Evolutionary conservation across 1,284 basidiomycete genomes (phyloP).

Genomic region (Polyporus tsugae): DNA sequence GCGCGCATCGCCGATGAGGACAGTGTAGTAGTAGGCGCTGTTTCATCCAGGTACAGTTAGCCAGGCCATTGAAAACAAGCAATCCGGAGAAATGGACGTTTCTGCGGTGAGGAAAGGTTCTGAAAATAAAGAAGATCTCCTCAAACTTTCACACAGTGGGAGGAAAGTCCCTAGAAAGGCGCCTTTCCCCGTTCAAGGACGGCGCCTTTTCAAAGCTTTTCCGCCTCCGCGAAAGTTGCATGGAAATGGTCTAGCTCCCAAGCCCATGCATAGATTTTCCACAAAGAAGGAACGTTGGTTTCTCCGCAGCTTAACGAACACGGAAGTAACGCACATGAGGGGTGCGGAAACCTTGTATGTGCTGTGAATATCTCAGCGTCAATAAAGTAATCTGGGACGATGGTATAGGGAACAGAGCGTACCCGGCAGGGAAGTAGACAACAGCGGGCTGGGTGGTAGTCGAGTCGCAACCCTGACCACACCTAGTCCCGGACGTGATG

Average conservation of each 20-base stretch:
- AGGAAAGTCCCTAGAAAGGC: neutral
- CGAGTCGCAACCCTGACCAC: slow-evolving; percentile 57
- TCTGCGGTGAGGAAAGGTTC: neutral
- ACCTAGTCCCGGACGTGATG: slow-evolving; percentile 63
- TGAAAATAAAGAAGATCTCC: neutral
- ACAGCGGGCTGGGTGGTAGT: slow-evolving; percentile 55
- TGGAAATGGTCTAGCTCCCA: neutral
- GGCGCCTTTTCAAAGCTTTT: neutral
- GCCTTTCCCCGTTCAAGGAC: neutral
- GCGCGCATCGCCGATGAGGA: slow-evolving; percentile 70
- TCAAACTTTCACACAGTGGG: neutral
- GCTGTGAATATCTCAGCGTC: slow-evolving; percentile 42
- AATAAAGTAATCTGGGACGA: slow-evolving; percentile 2
- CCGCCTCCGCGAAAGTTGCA: neutral
- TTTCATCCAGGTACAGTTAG: neutral
- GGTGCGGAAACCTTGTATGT: slow-evolving; percentile 70
- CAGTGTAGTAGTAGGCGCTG: slow-evolving; percentile 71
- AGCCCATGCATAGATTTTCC: neutral
- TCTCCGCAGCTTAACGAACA: neutral
- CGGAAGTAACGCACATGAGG: slow-evolving; percentile 48
- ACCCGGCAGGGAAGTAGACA: slow-evolving; percentile 63
- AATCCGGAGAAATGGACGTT: neutral
- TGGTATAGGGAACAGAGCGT: slow-evolving; percentile 17
- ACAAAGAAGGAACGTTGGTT: neutral
- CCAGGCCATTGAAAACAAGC: neutral